Base-by-base conservation (phyloP, 305 asterid genomes). In the Rubia tinctorum region DNA sequence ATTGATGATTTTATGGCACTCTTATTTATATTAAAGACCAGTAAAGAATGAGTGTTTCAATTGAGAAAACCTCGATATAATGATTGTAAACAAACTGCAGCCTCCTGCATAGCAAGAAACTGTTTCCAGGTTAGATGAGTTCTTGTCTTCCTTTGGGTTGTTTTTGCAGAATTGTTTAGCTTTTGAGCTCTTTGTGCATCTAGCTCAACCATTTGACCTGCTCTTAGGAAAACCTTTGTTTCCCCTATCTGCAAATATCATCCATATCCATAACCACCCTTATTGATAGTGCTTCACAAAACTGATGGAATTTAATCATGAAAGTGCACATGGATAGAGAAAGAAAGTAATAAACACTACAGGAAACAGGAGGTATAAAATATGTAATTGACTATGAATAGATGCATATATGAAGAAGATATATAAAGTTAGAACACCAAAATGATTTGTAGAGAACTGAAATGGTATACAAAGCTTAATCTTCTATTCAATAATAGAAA, bases 131-230 rank as follows among this genome's bases (percentile, higher is more conserved):
- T 80, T 72, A 86, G 90, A 81, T 91, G 85, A 71, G 90, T 85
- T 84, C 94, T 86, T 62, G 79, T 78, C 84, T 82, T 88, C 89
- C 89, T 85, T 80, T 93, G 98, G 72, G 91, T 87, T 73, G 59
- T 87, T 87, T 81, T 91, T 76, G 95, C 92, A 71, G 98, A 94
- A 82, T 71, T 84, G 71, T 82, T 84, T 68, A 88, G 94, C 83
- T 88, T 91, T 64, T 77, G 84, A 47, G 97, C 96, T 84, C 96
- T 83, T 44, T 85, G 93, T 60, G 96, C 91, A 91, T 93, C 98
- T 79, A 93, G 86, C 62, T 90, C 98, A 30, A 97, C 98, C 97
- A 93, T 90, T 80, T 93, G 98, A 80, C 97, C 98, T 73, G 98
- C 96, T 86, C 98, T 83, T 34, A 93, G 82, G 80, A 93, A 93